phyloP scores from a whole-genome alignment of 2,329 filamentous ascomycete genomes.

The Diplodia seriata region DNA sequence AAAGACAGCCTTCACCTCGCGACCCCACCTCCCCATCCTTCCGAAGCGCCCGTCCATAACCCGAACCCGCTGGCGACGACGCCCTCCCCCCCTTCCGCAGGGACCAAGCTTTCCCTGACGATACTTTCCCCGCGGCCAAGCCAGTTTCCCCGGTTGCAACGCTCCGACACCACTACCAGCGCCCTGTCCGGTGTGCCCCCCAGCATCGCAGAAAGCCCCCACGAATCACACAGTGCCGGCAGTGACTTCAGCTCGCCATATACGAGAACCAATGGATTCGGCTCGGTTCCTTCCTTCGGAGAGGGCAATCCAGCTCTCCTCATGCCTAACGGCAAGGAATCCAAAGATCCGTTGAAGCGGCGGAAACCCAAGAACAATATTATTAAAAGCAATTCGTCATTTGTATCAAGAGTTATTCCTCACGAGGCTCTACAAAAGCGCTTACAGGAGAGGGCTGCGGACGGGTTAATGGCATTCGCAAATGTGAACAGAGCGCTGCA shows the following conservation, averaged over 20 bases:
- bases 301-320: slow-evolving; percentile 80
- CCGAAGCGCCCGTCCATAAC: slow-evolving; percentile 84
- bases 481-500: slow-evolving; percentile 96
- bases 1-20: slow-evolving; percentile 92
- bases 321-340: slow-evolving; percentile 68
- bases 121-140: slow-evolving; percentile 65
- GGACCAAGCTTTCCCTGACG: slow-evolving; percentile 83
- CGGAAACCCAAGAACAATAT: slow-evolving; percentile 98
- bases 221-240: slow-evolving; percentile 53
- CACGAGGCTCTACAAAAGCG: slow-evolving; percentile 82
- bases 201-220: slow-evolving; percentile 54
- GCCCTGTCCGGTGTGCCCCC: slow-evolving; percentile 51
- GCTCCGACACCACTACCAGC: slow-evolving; percentile 52
- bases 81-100: slow-evolving; percentile 80
- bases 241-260: slow-evolving; percentile 54
- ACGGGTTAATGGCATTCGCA: slow-evolving; percentile 88
- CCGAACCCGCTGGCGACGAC: slow-evolving; percentile 89
- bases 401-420: slow-evolving; percentile 94
- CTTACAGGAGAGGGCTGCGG: slow-evolving; percentile 75
- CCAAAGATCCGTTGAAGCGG: slow-evolving; percentile 70
- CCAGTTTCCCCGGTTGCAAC: slow-evolving; percentile 52
- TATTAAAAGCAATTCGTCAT: slow-evolving; percentile 97
- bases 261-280: slow-evolving; percentile 26
- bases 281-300: slow-evolving; percentile 74
- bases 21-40: slow-evolving; percentile 93